Conservation (phyloP, 1,139 yeast genomes). For the Candida sp. region DNA sequence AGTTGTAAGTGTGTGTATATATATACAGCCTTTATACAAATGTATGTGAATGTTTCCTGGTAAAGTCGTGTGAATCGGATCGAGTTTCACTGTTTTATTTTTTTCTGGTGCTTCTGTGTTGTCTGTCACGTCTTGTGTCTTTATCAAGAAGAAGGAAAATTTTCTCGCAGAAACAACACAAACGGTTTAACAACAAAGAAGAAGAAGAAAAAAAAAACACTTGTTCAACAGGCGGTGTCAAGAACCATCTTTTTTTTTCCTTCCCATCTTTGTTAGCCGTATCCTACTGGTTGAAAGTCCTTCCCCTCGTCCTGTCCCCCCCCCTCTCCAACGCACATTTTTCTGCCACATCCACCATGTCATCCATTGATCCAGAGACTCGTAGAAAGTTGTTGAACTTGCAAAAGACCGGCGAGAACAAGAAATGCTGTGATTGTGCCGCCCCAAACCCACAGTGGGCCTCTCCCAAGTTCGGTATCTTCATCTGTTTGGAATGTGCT, state of each 20-base stretch:
- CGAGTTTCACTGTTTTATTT: too few relatives aligned
- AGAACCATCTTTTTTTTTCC: neutral
- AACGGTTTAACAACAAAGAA: neutral
- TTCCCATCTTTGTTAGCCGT: neutral
- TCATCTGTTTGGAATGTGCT: constrained; percentile 97
- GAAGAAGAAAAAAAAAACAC: neutral
- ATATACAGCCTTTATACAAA: too few relatives aligned
- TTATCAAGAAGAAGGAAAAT: neutral
- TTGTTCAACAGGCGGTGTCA: neutral
- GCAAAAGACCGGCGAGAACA: constrained; percentile 84
- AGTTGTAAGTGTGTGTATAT: constrained; percentile 15
- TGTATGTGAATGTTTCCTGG: too few relatives aligned
- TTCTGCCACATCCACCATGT: neutral
- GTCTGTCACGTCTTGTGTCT: too few relatives aligned
- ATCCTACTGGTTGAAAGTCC: neutral
- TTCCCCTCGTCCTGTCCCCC: neutral
- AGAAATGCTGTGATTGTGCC: constrained; percentile 91
- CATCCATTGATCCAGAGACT: constrained; percentile 85
- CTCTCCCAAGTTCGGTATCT: constrained; percentile 95
- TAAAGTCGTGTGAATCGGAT: too few relatives aligned
- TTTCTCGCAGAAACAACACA: neutral
- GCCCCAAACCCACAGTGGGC: constrained; percentile 99
- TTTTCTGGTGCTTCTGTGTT: too few relatives aligned
- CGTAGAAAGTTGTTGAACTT: constrained; percentile 80
- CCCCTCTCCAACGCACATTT: neutral